These are phyloP conservation scores for Casaregolazyma suthepensis DNA, from an alignment of 1,139 yeast genomes.

Conservation along the genomic window DNA sequence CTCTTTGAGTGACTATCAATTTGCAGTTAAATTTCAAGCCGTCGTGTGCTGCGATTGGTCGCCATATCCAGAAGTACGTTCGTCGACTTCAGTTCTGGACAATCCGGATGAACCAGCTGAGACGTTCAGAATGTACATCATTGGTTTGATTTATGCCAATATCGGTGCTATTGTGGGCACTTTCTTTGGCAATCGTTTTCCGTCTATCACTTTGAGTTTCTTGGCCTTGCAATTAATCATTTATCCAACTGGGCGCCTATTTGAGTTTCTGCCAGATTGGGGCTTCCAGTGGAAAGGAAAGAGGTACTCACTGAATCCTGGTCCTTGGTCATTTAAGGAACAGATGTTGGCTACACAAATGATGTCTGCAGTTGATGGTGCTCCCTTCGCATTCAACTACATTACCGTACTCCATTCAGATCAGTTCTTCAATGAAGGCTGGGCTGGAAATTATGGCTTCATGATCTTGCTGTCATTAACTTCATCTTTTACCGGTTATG, in stretches of 20 bases:
- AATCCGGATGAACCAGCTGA: constrained; percentile 40
- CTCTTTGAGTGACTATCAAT: constrained; percentile 28
- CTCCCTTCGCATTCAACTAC: constrained; percentile 37
- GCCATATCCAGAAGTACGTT: constrained; percentile 46
- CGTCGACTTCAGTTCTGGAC: constrained; percentile 42
- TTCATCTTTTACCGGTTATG: constrained; percentile 53
- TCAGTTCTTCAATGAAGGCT: constrained; percentile 25
- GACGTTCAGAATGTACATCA: constrained; percentile 43
- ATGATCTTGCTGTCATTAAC: constrained; percentile 46
- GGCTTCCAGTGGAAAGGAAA: constrained; percentile 37
- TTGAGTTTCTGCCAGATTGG: constrained; percentile 42
- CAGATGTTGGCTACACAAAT: constrained; percentile 55
- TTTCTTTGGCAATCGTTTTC: constrained; percentile 48
- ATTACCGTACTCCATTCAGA: constrained; percentile 28
- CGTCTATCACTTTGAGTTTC: constrained; percentile 42
- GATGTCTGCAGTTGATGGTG: constrained; percentile 39
- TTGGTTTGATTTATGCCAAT: constrained; percentile 27
- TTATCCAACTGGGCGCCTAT: constrained; percentile 17
- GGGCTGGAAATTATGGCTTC: constrained; percentile 35
- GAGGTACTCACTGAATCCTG: constrained; percentile 45
- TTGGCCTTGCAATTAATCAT: constrained; percentile 39
- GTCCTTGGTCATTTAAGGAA: constrained; percentile 63
- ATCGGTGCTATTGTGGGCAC: constrained; percentile 48
- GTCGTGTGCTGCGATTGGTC: constrained; percentile 41
- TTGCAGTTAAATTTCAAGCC: constrained; percentile 36